Base-by-base conservation (phyloP, 1,284 basidiomycete species). In the Apiotrichum montevideense region DNA sequence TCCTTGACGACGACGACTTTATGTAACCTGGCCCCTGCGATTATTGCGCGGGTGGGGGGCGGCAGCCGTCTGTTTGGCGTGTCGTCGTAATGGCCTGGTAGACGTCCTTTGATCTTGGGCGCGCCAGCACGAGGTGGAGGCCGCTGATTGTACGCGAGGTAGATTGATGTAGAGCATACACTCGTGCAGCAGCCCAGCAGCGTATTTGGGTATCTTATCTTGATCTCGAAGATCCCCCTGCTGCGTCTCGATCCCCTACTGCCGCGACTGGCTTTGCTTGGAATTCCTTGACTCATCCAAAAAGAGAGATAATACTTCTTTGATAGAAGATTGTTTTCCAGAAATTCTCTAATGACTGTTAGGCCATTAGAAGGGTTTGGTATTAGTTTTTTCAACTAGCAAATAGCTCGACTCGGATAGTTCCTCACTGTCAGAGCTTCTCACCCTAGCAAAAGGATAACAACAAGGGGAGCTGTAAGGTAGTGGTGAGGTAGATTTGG, bases 1-100 rank as follows among this genome's bases (percentile, higher is more conserved):
- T 85, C 15, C 76, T 93, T 68, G 90, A 92, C 71, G 90, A 76
- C 55, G 73, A 71, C 53, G 73, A 75, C 57, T 76, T 76, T 60
- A 76, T 76, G 74, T 76, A 66, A 43, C n/a, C 6, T 42, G 41
- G 37, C 21, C 21, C 21, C 21, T 21, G 21, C 21, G 21, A 21
- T 21, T 21, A 21, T 21, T 21, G 21, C 21, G 21, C 21, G 21
- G 21, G 21, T 21, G 21, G 21, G 21, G 21, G 21, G 21, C 21
- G 21, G 21, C 21, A 21, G 21, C 21, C 21, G 21, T 21, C 21
- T 21, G 21, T 21, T 21, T 21, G 21, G 21, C 21, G 21, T 21
- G 21, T 21, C 21, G 21, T 21, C 21, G 21, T 21, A 21, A 21
- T 21, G 21, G 21, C 21, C 21, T 21, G 21, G 21, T 21, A 21